Base-by-base conservation (phyloP, 371 early-diverging fungal genomes). In the Encephalitozoon cuniculi region DNA sequence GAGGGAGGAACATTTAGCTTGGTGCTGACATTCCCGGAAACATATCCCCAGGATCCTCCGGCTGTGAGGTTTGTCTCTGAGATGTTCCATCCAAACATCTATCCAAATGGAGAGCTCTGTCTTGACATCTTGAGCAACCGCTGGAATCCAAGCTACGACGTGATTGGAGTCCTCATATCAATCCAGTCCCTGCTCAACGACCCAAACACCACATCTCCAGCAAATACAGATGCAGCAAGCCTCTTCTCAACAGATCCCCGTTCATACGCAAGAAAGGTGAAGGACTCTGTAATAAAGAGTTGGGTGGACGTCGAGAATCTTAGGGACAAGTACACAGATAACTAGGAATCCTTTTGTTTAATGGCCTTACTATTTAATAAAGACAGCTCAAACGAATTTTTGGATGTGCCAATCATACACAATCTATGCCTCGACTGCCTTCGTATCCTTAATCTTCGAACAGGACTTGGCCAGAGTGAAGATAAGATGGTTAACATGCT, bases 41-140 rank as follows among this genome's bases (percentile, higher is more conserved):
- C 91, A 34, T 97, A 96, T 84, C 97, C 99, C 8, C 94, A 93
- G 83, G 95, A 94, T 84, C 95, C 99, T 70, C 99, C 99, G 52
- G 89, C 90, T 67, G 94, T 96, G 28, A 90, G 90, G 82, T 98
- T 98, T 85, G 89, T 93, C 30, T 89, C 92, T 32, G 90, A 91
- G 77, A 95, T 98, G 92, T 98, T 94, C 86, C 99, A 98, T 84
- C 97, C 98, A 2, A 97, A 97, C 83, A 94, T 98, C 9, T 97
- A 96, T 82, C 92, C 92, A 64, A 94, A 91, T 84, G 99, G 99
- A 5, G 95, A 96, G 81, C 87, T 98, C 41, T 98, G 99, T 83
- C 84, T 98, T 70, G 97, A 96, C 84, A 96, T 98, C 83, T 85
- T 96, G 75, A 75, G 55, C 28, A 77, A 96, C 85, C 88, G 94